These are phyloP conservation scores for Lichtheimia ramosa DNA, from an alignment of 371 early-diverging fungal genomes.

Conservation along the genomic window DNA sequence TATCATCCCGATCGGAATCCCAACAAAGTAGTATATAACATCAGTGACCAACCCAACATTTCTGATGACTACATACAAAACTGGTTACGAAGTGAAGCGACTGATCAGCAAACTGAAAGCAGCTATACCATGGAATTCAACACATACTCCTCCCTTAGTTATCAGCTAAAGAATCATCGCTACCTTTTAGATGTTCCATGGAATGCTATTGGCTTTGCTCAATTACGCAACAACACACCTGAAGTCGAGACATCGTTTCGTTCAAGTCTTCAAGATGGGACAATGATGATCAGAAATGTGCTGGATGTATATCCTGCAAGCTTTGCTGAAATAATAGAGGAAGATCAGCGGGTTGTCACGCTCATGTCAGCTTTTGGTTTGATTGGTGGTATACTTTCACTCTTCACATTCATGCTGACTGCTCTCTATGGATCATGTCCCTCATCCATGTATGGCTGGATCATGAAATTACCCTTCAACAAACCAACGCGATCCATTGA, in stretches of 20 bases:
- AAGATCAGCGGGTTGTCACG: not conserved
- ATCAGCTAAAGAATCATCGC: not conserved
- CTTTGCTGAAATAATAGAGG: not conserved
- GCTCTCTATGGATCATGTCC: not conserved
- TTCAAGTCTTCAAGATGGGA: not conserved
- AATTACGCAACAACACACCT: not conserved
- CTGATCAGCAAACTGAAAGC: not conserved
- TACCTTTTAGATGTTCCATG: not conserved
- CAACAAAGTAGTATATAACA: not conserved
- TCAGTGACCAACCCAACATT: not conserved
- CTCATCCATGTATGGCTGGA: not conserved
- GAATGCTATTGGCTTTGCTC: conserved; percentile 3
- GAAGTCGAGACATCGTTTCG: not conserved
- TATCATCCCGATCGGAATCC: conserved; percentile 3
- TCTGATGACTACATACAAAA: not conserved
- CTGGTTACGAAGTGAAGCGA: not conserved
- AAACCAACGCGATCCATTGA: not conserved
- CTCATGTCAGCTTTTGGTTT: not conserved
- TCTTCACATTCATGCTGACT: not conserved
- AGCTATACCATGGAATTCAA: not conserved
- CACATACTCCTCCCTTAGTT: not conserved
- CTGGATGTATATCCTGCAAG: not conserved
- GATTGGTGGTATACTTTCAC: not conserved
- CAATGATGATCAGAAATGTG: not conserved
- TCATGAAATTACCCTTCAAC: not conserved